phyloP scores from a whole-genome alignment of 306 rosid genomes.

The Prosopis cineraria region DNA sequence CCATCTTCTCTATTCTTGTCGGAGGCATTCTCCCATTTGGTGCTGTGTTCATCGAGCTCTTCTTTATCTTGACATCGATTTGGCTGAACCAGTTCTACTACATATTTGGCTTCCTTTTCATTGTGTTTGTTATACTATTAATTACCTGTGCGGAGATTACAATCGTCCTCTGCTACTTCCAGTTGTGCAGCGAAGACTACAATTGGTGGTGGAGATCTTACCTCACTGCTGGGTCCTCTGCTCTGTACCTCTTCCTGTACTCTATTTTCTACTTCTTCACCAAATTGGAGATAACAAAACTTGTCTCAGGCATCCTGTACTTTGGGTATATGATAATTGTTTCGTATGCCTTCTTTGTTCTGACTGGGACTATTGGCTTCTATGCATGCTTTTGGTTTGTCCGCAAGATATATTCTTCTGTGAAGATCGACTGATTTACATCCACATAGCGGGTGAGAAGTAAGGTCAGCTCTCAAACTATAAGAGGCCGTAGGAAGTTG shows the following conservation, averaged over 20 bases:
- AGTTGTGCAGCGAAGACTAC: constrained; percentile 98
- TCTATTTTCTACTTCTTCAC: constrained; percentile 94
- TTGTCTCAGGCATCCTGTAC: constrained; percentile 92
- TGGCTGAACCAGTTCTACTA: constrained; percentile 99
- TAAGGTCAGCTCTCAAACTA: constrained; percentile 24
- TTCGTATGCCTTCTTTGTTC: constrained; percentile 87
- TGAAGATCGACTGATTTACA: constrained; percentile 87
- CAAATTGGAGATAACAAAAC: constrained; percentile 89
- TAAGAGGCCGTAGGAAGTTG: constrained; percentile 29
- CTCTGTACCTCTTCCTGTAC: constrained; percentile 92
- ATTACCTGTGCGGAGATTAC: constrained; percentile 98
- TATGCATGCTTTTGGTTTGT: constrained; percentile 99
- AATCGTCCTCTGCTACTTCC: constrained; percentile 97
- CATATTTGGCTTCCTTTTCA: constrained; percentile 96
- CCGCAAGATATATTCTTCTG: constrained; percentile 92
- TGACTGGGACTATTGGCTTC: constrained; percentile 97
- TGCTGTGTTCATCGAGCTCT: constrained; percentile 96
- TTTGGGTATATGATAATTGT: constrained; percentile 89
- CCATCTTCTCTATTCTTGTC: constrained; percentile 88
- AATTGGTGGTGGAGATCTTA: constrained; percentile 99
- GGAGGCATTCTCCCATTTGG: constrained; percentile 99
- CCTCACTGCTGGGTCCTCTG: constrained; percentile 97
- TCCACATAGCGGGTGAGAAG: constrained; percentile 26
- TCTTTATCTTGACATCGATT: constrained; percentile 96
- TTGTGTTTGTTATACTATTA: constrained; percentile 85